These are phyloP conservation scores for Ustilago hordei DNA, from an alignment of 1,284 basidiomycete species.

Conservation along the genomic window DNA sequence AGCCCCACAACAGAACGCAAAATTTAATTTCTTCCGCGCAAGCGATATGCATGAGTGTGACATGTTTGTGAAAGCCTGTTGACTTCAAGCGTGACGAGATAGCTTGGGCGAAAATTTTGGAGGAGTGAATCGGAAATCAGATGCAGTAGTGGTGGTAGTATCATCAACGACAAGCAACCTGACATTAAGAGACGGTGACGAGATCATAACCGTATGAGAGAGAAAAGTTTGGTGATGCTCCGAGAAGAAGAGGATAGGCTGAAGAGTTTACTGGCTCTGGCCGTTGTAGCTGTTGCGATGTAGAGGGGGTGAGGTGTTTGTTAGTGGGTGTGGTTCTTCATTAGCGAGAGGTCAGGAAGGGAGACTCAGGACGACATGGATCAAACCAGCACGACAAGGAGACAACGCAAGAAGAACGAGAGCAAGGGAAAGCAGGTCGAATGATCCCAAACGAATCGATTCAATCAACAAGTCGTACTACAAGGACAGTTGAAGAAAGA, in stretches of 20 bases:
- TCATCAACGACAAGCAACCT: conserved; percentile 4
- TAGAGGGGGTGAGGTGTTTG: conserved; percentile 3
- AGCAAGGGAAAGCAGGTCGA: not conserved
- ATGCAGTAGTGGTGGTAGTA: conserved; percentile 10
- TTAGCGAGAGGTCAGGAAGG: not conserved
- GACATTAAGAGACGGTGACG: conserved; percentile 2
- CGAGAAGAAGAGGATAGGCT: not conserved
- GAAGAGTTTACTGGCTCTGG: conserved; percentile 40
- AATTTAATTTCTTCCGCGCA: conserved; percentile 1
- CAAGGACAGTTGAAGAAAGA: conserved; percentile 5
- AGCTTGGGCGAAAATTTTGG: not conserved
- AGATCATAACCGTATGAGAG: conserved; percentile 2
- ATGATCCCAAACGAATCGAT: conserved; percentile 21
- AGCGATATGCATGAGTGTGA: not conserved
- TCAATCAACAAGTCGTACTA: conserved; percentile 28
- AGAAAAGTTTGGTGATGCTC: not conserved
- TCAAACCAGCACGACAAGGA: conserved; percentile 1
- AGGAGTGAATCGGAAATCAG: not conserved
- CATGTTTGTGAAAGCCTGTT: not conserved
- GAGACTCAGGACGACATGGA: conserved; percentile 2
- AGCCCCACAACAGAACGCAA: conserved; percentile 1
- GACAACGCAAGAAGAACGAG: conserved; percentile 8
- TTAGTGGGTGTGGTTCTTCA: not conserved
- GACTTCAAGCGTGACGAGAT: not conserved
- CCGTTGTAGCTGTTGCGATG: conserved; percentile 44